Evolutionary conservation across 306 rosid species (phyloP), one percentile per base, ranked within the genome.

Genomic region (Cajanus cajan): DNA sequence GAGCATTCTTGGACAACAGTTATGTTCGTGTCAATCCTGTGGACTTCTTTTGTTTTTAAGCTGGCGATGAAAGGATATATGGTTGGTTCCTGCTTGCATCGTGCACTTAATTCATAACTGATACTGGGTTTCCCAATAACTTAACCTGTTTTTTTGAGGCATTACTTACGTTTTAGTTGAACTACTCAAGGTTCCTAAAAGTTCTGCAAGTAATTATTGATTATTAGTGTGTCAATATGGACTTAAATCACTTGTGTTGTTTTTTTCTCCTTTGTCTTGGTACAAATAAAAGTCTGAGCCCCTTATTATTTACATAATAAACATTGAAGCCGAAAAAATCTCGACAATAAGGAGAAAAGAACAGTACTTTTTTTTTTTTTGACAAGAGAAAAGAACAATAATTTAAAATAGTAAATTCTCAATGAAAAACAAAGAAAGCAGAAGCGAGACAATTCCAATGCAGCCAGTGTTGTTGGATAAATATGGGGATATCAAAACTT

Each of bases 1-100:
- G 78, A 54, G 78, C 25, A 9, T 77, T 77, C 36, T 71, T 78
- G 76, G 71, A 71, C 44, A 52, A 71, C 66, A 6, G 47, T 21
- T n/a, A 39, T 25, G 76, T 45, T 75, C 28, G 51, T 63, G 45
- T 45, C 47, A 62, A 21, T 21, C 15, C 24, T 68, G 10, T 65
- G 66, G 68, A 66, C 51, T 64, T 14, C 48, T 37, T 48, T 76
- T 36, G 44, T 57, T 40, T 58, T 18, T 70, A 44, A 48, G 14
- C 68, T 15, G 51, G 43, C 41, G 4, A 74, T 33, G 51, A 58
- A 57, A 81, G 47, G 73, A 50, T 19, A 28, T 28, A 25, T 48
- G 62, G 57, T 7, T 14, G 43, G 34, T 55, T 44, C 22, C 48
- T 24, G 65, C 16, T 12, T 58, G 37, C 10, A 6, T 55, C 8